Conservation (phyloP, 306 rosid genomes). For the Delonix regia region DNA sequence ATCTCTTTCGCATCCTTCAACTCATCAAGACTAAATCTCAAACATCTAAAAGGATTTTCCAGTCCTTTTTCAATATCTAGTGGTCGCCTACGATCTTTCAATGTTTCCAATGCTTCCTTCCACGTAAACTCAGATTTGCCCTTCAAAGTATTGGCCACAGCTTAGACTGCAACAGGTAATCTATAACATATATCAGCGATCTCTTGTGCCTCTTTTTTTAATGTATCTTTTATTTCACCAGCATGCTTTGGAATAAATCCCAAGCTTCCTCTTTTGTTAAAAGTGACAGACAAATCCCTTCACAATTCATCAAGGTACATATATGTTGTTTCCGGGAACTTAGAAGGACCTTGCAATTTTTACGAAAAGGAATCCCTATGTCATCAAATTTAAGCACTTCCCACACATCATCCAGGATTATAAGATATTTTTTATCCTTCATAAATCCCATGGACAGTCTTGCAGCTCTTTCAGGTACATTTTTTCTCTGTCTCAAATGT, state of each 20-base stretch:
- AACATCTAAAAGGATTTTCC: neutral
- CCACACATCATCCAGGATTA: conserved; percentile 21
- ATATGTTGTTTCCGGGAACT: neutral
- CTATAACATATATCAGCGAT: neutral
- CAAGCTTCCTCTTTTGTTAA: neutral
- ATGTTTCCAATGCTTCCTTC: neutral
- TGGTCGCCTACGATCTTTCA: neutral
- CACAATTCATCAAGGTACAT: neutral
- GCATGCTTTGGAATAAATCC: neutral
- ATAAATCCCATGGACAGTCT: neutral
- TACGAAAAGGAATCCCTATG: neutral
- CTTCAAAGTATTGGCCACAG: neutral
- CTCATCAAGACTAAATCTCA: neutral
- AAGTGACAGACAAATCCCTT: neutral
- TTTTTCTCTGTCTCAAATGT: neutral
- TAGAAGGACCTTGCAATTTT: neutral
- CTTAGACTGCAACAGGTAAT: neutral
- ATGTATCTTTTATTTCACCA: neutral
- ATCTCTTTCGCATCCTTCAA: neutral
- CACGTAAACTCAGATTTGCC: neutral
- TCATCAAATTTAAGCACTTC: neutral
- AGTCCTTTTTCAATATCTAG: neutral
- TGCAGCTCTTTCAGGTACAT: neutral
- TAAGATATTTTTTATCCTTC: neutral
- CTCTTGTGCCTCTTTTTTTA: neutral